Percentiles rank a stretch among this genome's conserved stretches.
Conservation (phyloP, 345 rosid genomes). For the Psidium guajava region DNA sequence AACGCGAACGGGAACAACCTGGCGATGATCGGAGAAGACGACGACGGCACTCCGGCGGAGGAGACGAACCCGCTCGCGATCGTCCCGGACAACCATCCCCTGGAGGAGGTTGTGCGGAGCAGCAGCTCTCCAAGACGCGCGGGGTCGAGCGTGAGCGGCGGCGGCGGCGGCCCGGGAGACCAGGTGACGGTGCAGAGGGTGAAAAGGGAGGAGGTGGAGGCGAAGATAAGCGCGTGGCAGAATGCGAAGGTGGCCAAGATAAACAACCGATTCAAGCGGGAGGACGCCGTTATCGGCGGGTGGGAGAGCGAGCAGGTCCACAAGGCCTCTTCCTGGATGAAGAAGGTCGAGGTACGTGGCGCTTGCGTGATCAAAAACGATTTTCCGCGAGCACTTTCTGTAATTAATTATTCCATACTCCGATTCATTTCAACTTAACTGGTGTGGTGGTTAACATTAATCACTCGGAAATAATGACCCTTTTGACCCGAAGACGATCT, state of each 20-base stretch:
- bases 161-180: slow-evolving; percentile 7
- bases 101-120: not conserved
- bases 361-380: not conserved
- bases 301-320: slow-evolving; percentile 85
- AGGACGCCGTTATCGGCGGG: slow-evolving; percentile 85
- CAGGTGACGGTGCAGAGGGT: slow-evolving; percentile 62
- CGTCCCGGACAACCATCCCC: slow-evolving; percentile 42
- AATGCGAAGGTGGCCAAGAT: slow-evolving; percentile 80
- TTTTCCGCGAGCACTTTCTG: not conserved
- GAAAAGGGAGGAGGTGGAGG: slow-evolving; percentile 88
- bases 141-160: not conserved
- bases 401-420: not conserved
- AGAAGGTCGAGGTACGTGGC: slow-evolving; percentile 70
- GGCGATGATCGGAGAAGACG: slow-evolving; percentile 64
- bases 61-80: slow-evolving; percentile 84
- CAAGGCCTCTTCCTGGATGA: slow-evolving; percentile 77
- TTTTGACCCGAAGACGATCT: not conserved
- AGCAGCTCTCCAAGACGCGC: not conserved
- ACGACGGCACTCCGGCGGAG: slow-evolving; percentile 23
- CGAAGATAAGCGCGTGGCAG: slow-evolving; percentile 94
- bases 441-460: not conserved
- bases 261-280: slow-evolving; percentile 85
- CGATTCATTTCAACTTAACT: not conserved
- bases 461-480: not conserved
- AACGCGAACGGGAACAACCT: slow-evolving; percentile 14